phyloP scores from a whole-genome alignment of 352 stramenopile genomes.

The Ophiocytium majus region DNA sequence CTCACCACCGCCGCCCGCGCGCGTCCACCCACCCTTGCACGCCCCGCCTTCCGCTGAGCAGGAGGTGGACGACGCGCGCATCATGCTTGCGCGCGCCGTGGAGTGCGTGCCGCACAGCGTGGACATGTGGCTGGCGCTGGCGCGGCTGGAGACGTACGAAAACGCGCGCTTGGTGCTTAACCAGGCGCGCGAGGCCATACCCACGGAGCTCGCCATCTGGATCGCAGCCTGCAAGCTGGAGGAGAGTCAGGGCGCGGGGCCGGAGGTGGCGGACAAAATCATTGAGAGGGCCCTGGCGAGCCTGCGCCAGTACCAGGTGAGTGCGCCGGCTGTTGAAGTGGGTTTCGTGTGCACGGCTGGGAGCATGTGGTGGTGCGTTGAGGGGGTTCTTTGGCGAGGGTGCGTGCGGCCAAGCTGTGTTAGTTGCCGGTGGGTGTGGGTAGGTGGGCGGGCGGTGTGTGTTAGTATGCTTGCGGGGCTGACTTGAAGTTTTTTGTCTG shows the following conservation, averaged over 20 bases:
- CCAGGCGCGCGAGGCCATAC: constrained; percentile 75
- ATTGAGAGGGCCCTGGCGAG: constrained; percentile 73
- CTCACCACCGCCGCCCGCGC: too few relatives aligned
- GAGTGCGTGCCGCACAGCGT: constrained; percentile 95
- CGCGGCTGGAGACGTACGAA: constrained; percentile 94
- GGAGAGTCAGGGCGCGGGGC: constrained; percentile 86
- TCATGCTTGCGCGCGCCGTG: constrained; percentile 92
- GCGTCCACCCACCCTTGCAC: too few relatives aligned
- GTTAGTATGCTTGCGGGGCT: too few relatives aligned
- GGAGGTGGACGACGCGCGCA: constrained; percentile 81
- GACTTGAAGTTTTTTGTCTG: too few relatives aligned
- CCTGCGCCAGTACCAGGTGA: constrained; percentile 77
- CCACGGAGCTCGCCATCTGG: constrained; percentile 94
- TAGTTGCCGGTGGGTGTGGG: too few relatives aligned
- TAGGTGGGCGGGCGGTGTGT: too few relatives aligned
- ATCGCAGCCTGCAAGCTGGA: constrained; percentile 97
- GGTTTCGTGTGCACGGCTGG: too few relatives aligned
- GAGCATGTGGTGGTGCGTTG: too few relatives aligned
- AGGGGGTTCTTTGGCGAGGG: too few relatives aligned
- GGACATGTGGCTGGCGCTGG: constrained; percentile 97
- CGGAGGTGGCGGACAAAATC: constrained; percentile 72
- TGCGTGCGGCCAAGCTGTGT: too few relatives aligned
- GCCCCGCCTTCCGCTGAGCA: too few relatives aligned
- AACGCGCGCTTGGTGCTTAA: constrained; percentile 97
- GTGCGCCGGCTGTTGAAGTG: too few relatives aligned